Conservation (phyloP, 2,329 filamentous ascomycete species). For the Xylaria sp. region DNA sequence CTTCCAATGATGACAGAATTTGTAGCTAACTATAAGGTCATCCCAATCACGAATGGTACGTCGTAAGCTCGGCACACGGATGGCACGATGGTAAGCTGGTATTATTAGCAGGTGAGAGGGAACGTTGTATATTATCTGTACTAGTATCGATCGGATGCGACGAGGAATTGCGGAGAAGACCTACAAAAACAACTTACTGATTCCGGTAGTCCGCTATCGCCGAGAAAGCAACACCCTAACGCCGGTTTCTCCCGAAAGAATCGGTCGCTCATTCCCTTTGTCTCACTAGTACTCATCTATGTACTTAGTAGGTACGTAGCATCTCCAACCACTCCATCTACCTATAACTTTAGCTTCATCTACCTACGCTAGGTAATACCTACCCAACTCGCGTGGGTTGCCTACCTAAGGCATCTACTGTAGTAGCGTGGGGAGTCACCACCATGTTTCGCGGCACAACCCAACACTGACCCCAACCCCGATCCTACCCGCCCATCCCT, state of each 20-base stretch:
- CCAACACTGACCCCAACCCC: constrained; percentile 7
- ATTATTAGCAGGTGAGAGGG: background rate
- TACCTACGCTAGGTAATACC: background rate
- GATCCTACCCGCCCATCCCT: background rate
- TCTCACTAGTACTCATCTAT: too few species aligned
- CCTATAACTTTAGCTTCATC: too few species aligned
- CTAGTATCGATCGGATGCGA: background rate
- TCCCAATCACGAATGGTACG: background rate
- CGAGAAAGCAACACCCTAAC: constrained; percentile 19
- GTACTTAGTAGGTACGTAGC: too few species aligned
- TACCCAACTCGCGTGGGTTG: background rate
- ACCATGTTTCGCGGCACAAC: constrained; percentile 11
- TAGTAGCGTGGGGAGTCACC: background rate
- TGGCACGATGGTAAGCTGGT: background rate
- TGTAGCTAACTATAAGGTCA: background rate
- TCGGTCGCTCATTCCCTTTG: background rate
- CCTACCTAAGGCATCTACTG: background rate
- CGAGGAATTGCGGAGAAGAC: background rate
- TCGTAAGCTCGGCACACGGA: background rate
- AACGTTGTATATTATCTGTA: background rate
- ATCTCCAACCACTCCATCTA: background rate
- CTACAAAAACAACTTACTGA: constrained; percentile 15
- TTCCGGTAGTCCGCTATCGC: constrained; percentile 32
- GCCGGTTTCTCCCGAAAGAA: constrained; percentile 17
- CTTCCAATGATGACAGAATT: too few species aligned